Base-by-base conservation (phyloP, 768 basidiomycete species). In the Phaffia tasmanica region DNA sequence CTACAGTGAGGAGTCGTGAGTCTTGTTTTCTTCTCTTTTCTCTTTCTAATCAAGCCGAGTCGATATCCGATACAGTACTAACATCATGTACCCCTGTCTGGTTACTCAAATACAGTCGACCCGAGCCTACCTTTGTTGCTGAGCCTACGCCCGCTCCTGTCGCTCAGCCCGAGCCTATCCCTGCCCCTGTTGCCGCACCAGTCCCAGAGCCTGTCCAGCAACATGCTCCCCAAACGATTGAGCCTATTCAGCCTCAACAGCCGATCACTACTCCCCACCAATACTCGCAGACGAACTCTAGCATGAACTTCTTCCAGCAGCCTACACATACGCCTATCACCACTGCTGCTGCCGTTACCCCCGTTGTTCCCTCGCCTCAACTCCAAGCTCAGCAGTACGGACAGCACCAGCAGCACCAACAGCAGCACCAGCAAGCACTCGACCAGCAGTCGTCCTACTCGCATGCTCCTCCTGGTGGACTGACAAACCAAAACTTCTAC, bases 361-460 rank as follows among this genome's bases (percentile, higher is more conserved):
- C 35, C 16, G 53, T 16, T 16, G 53, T 30, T 54, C 53, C 53
- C 29, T 30, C n/a, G 53, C 53, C n/a, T 23, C 53, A 54, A 16
- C 64, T 42, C 29, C 32, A 70, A 21, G 62, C 68, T 21, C 74
- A 74, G 54, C 62, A 70, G 42, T 68, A 70, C 16, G 63, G 46
- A 23, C 72, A 72, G 58, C 58, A 42, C 55, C 70, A 69, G 54
- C 65, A 69, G 47, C 58, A 63, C 19, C 69, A 65, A 35, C 62
- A 65, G 49, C 62, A 62, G 2, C 70, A 65, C 25, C 70, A 70
- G 56, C 62, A 69, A 2, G 29, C 69, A 25, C 72, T 70, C 61
- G 73, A 73, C 69, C 62, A 70, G 18, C 73, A 72, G 29, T 70
- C 73, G 29, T 71, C 71, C 49, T 72, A 71, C 70, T 72, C 72